Percentiles rank a stretch among this genome's conserved stretches.
phyloP scores from a whole-genome alignment of 768 basidiomycete species.

The Rhizopogon sp. region DNA sequence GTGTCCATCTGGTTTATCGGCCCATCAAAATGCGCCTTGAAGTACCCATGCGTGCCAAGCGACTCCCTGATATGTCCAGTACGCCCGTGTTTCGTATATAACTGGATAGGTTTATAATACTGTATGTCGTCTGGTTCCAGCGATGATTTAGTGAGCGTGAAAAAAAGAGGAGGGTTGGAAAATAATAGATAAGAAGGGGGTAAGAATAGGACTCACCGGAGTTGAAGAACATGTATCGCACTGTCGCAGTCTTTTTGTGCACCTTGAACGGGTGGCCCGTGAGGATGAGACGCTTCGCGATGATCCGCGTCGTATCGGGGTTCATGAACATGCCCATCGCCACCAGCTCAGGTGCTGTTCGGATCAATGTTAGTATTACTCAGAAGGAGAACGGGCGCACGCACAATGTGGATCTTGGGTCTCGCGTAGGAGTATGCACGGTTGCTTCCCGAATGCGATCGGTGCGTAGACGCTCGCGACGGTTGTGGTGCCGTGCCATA shows the following conservation, averaged over 20 bases:
- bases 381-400: constrained; percentile 32
- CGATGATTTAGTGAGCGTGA: constrained; percentile 1
- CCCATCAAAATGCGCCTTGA: constrained; percentile 94
- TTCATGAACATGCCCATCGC: constrained; percentile 85
- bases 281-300: constrained; percentile 90
- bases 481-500: constrained; percentile 73
- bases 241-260: constrained; percentile 94
- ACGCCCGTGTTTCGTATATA: constrained; percentile 88
- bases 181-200: not conserved
- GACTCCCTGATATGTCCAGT: constrained; percentile 88
- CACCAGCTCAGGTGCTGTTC: constrained; percentile 72
- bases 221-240: constrained; percentile 99
- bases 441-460: constrained; percentile 73
- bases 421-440: constrained; percentile 74
- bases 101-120: constrained; percentile 91
- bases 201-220: constrained; percentile 41
- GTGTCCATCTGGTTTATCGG: constrained; percentile 96
- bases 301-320: constrained; percentile 86
- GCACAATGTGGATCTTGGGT: constrained; percentile 64
- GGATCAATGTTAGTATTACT: not conserved
- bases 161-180: not conserved
- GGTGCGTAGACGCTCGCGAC: constrained; percentile 91
- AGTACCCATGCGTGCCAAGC: constrained; percentile 95
- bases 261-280: constrained; percentile 97
- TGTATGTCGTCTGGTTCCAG: constrained; percentile 65